Evolutionary conservation across 805 yeast genomes (phyloP).

Genomic region (Suhomyces prunicola): DNA sequence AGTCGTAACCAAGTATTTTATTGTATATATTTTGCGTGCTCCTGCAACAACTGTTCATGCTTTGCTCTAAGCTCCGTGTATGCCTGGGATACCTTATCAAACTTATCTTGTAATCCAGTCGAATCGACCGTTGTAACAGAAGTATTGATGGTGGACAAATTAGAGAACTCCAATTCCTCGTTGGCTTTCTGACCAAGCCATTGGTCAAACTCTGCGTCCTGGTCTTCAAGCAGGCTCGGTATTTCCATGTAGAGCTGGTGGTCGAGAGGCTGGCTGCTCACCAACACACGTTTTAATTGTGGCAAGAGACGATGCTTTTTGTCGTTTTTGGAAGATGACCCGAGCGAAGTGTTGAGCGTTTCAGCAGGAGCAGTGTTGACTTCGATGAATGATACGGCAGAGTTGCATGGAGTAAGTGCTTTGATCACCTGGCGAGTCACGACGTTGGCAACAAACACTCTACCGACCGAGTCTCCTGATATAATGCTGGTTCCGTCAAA

Average conservation of each 20-base stretch:
- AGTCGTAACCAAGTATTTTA: background rate
- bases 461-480: slow-evolving; percentile 75
- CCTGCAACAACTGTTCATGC: slow-evolving; percentile 56
- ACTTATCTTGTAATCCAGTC: slow-evolving; percentile 41
- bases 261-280: slow-evolving; percentile 33
- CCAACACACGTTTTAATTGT: slow-evolving; percentile 58
- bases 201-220: slow-evolving; percentile 36
- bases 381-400: slow-evolving; percentile 31
- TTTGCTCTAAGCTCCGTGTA: slow-evolving; percentile 56
- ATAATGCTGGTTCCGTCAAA: slow-evolving; percentile 72
- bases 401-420: slow-evolving; percentile 44
- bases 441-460: slow-evolving; percentile 64
- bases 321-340: slow-evolving; percentile 18
- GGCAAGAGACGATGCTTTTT: slow-evolving; percentile 53
- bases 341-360: slow-evolving; percentile 15
- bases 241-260: slow-evolving; percentile 45
- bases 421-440: slow-evolving; percentile 65
- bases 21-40: slow-evolving; percentile 37
- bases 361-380: slow-evolving; percentile 19
- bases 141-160: slow-evolving; percentile 39
- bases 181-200: slow-evolving; percentile 48
- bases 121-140: slow-evolving; percentile 32
- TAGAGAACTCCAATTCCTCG: slow-evolving; percentile 53
- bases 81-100: slow-evolving; percentile 52
- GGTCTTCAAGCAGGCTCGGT: slow-evolving; percentile 14